Conservation (phyloP, 2,329 filamentous ascomycete genomes). For the Calonectria pseudoturangicola region DNA sequence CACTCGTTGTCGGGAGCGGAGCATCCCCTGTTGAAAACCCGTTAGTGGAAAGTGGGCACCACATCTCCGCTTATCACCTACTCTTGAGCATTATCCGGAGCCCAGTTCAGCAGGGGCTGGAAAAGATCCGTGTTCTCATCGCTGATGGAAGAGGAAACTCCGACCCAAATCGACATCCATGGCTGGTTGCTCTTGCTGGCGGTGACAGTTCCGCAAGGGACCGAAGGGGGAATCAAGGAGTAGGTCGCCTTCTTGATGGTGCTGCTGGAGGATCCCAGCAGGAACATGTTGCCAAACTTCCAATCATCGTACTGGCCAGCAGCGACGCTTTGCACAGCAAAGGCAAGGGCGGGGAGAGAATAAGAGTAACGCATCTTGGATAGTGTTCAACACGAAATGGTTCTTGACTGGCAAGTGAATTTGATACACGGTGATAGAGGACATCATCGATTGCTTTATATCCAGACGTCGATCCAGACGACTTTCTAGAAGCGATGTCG, state of each 20-base stretch:
- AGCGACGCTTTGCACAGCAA: constrained; percentile 35
- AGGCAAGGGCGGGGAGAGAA: constrained; percentile 6
- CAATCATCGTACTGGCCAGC: constrained; percentile 36
- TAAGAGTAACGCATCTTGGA: constrained; percentile 3
- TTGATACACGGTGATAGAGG: background rate
- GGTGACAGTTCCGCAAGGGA: constrained; percentile 33
- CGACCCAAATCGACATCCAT: constrained; percentile 40
- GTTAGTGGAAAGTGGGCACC: background rate
- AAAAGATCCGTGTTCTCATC: constrained; percentile 34
- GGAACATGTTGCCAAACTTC: constrained; percentile 39
- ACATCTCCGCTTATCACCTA: background rate
- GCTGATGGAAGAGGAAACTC: constrained; percentile 29
- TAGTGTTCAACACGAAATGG: background rate
- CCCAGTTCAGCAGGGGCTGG: constrained; percentile 38
- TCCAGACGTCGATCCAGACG: background rate
- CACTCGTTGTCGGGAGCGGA: background rate
- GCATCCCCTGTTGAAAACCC: background rate
- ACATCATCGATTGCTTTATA: background rate
- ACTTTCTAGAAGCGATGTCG: background rate
- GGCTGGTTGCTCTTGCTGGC: constrained; percentile 31
- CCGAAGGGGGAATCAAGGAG: constrained; percentile 30
- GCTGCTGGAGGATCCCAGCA: constrained; percentile 27
- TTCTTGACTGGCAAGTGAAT: background rate
- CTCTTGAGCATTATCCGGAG: constrained; percentile 33
- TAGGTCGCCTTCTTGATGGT: constrained; percentile 38